Percentiles rank a stretch among this genome's conserved stretches.
Evolutionary conservation across 2,329 filamentous ascomycete species (phyloP).

Genomic region (Fusarium marasasianum): DNA sequence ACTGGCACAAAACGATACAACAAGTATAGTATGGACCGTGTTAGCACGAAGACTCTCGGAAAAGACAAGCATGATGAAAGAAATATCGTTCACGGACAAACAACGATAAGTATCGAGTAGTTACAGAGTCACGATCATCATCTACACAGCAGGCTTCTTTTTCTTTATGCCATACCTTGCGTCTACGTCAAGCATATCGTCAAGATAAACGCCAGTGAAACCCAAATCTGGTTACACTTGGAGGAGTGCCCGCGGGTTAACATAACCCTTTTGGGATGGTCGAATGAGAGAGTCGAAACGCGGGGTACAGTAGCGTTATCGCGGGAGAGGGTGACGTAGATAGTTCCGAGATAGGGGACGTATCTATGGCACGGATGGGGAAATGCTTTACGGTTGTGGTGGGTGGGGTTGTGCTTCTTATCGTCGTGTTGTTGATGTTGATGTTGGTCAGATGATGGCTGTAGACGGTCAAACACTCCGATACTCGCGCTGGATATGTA

Average conservation of each 20-base stretch:
- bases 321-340: conserved; percentile 14
- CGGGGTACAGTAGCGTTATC: conserved; percentile 34
- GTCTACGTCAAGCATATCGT: background rate
- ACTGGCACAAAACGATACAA: conserved; percentile 5
- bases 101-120: background rate
- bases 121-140: background rate
- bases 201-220: conserved; percentile 18
- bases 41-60: conserved; percentile 6
- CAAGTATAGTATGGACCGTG: conserved; percentile 9
- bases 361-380: conserved; percentile 3
- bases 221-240: conserved; percentile 23
- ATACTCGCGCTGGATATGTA: background rate
- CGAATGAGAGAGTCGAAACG: background rate
- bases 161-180: conserved; percentile 25
- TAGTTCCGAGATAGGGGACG: background rate
- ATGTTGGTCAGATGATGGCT: background rate
- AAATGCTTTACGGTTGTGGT: conserved; percentile 11
- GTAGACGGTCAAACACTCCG: background rate
- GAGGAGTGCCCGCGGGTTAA: conserved; percentile 24
- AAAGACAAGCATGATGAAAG: conserved; percentile 25
- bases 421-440: background rate
- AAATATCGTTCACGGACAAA: background rate
- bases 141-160: conserved; percentile 13
- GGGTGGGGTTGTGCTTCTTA: background rate
- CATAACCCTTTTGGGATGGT: conserved; percentile 29